Evolutionary conservation across 2,329 filamentous ascomycete species (phyloP), one percentile per base, ranked within the genome.

Genomic region (Falciphora oryzae): DNA sequence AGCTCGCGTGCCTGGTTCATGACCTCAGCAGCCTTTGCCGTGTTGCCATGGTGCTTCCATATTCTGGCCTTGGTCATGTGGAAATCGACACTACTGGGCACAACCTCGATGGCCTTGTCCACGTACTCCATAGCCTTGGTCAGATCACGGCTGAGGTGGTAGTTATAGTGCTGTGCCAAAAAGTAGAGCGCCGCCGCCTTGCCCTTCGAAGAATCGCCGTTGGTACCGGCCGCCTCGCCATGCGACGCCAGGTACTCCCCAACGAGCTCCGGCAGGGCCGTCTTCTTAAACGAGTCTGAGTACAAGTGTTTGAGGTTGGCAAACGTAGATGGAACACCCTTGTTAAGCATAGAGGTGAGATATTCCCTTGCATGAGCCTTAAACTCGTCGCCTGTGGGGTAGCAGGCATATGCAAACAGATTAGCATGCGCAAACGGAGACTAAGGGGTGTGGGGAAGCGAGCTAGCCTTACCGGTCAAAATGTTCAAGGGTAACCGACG

Each of bases 271-370:
- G 89, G 86, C 57, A 99, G 85, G 0, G 83, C 84, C n/a, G 89
- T 83, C 74, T 89, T 91, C 81, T 99, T 99, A 70, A 79, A 83
- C 0, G 83, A 70, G 74, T 97, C 89, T 18, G 83, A 83, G 79
- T 98, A 99, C 28, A 99, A 84, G 69, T 96, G 88, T 80, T 99
- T 99, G 66, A 99, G 84, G 76, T 98, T 99, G 50, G 93, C 93
- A 77, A 99, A 99, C 4, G 94, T 93, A 2, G 95, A 99, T 1
- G 95, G 94, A 4, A 98, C 91, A 14, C 94, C 95, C 77, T 94
- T 96, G 76, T 90, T 88, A 65, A 99, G 83, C 90, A 96, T 96
- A 35, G 89, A 83, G 62, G 88, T 84, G 66, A 99, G 76, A 74
- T 99, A 99, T 28, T 80, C 78, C 73, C 93, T 89, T 10, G 90